Evolutionary conservation across 768 basidiomycete genomes (phyloP), one percentile per base, ranked within the genome.

Genomic region (Auricularia auricula-judae): DNA sequence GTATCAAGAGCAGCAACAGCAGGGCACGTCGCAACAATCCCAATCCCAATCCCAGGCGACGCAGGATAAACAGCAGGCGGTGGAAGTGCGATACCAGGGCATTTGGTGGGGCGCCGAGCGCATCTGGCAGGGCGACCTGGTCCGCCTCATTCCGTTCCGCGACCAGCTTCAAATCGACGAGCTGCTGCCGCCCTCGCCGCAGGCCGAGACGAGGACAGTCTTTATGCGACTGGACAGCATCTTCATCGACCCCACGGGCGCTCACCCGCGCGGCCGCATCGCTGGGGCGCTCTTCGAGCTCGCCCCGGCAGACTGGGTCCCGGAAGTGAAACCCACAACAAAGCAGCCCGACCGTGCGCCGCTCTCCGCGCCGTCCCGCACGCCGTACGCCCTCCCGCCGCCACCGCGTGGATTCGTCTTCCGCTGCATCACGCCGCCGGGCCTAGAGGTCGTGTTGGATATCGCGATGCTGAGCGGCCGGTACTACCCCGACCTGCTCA

Each of bases 101-200:
- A 71, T 94, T 7, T 96, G 91, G 91, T 90, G 89, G 87, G 93
- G 93, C 7, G 84, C 86, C 1, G 93, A 94, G 70, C 82, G 90
- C 36, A 89, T 94, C 63, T 96, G 93, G 92, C 77, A 81, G 3
- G 89, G 88, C 65, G 93, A 96, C 67, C 81, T 94, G 64, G 82
- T 94, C 43, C 83, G 93, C 29, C 78, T 96, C 61, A 90, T 90
- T 69, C 74, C 88, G 42, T 63, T 65, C 42, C 51, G 35, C 33
- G 62, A 63, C 14, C 44, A 51, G 7, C 18, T 56, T 12, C 14
- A 8, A 12, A 33, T 63, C 43, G 64, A 36, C 11, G 47, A 65
- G 56, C 61, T 67, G 8, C 63, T 62, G 12, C 16, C 23, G 11
- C 39, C 83, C 84, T 81, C 88, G 21, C 85, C 79, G n/a, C 86